Evolutionary conservation across 805 yeast species (phyloP).

Genomic region (Cephaloascus fragrans): DNA sequence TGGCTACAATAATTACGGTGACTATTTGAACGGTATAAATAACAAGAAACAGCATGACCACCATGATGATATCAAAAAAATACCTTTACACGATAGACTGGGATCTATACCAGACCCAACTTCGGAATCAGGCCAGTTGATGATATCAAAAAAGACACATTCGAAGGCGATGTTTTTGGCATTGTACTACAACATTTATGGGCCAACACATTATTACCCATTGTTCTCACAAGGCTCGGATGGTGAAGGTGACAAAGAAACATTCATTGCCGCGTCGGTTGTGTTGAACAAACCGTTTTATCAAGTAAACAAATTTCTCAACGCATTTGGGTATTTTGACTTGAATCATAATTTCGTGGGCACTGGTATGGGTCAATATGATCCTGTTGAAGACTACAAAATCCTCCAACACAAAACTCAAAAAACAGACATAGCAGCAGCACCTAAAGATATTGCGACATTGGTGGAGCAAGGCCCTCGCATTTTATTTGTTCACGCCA

Average conservation of each 20-base stretch:
- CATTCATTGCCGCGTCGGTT: slow-evolving; percentile 61
- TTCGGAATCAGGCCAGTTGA: slow-evolving; percentile 32
- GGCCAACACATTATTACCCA: slow-evolving; percentile 22
- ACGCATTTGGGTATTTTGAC: slow-evolving; percentile 39
- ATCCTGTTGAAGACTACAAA: slow-evolving; percentile 51
- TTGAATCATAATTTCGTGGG: slow-evolving; percentile 39
- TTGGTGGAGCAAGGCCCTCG: slow-evolving; percentile 12
- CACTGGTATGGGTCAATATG: slow-evolving; percentile 68
- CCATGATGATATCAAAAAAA: slow-evolving; percentile 1
- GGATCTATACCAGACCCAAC: slow-evolving; percentile 33
- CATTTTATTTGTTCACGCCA: slow-evolving; percentile 52
- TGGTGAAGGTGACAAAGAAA: slow-evolving; percentile 83
- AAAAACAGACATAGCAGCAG: not conserved
- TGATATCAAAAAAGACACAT: slow-evolving; percentile 29
- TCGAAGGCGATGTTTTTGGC: slow-evolving; percentile 27
- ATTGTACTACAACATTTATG: slow-evolving; percentile 29
- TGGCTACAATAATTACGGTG: slow-evolving; percentile 27
- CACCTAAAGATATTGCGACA: slow-evolving; percentile 9
- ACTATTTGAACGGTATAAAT: slow-evolving; percentile 4
- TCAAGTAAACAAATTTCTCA: slow-evolving; percentile 42
- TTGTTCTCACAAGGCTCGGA: slow-evolving; percentile 25
- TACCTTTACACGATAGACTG: slow-evolving; percentile 28
- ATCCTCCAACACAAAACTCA: not conserved
- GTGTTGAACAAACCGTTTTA: slow-evolving; percentile 37
- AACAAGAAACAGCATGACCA: slow-evolving; percentile 4